These are phyloP conservation scores for Candida tetrigidarum DNA, from an alignment of 1,139 yeast species.

Conservation along the genomic window DNA sequence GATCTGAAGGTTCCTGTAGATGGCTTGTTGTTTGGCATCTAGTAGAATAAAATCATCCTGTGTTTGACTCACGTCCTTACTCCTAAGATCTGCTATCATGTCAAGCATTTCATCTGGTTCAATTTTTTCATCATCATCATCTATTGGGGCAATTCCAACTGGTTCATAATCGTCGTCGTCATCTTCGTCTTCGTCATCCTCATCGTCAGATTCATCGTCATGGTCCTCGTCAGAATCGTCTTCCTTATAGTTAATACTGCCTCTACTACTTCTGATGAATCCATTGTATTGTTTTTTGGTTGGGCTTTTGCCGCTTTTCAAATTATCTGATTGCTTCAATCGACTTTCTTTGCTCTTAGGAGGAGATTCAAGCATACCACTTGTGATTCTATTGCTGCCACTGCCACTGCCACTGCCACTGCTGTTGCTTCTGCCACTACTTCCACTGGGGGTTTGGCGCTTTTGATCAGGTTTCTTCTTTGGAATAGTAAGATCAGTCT, in stretches of 20 bases:
- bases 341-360: slow-evolving; percentile 18
- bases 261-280: neutral
- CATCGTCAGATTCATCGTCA: neutral
- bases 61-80: neutral
- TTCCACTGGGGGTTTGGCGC: too few relatives aligned
- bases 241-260: neutral
- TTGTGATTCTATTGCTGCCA: slow-evolving; percentile 57
- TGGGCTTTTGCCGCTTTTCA: neutral
- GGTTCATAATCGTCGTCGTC: too few relatives aligned
- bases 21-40: neutral
- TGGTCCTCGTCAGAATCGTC: slow-evolving; percentile 3
- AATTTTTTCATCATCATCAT: slow-evolving; percentile 4
- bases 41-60: neutral
- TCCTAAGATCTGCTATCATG: neutral
- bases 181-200: too few relatives aligned
- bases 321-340: neutral
- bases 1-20: slow-evolving; percentile 9
- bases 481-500: slow-evolving; percentile 30
- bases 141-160: too few relatives aligned
- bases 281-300: neutral
- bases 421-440: too few relatives aligned
- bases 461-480: slow-evolving; percentile 20
- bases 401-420: too few relatives aligned
- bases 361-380: slow-evolving; percentile 62
- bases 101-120: neutral